Percentiles rank a stretch among this genome's conserved stretches.
phyloP scores from a whole-genome alignment of 495 filamentous ascomycete species.

The Neurospora sp. region DNA sequence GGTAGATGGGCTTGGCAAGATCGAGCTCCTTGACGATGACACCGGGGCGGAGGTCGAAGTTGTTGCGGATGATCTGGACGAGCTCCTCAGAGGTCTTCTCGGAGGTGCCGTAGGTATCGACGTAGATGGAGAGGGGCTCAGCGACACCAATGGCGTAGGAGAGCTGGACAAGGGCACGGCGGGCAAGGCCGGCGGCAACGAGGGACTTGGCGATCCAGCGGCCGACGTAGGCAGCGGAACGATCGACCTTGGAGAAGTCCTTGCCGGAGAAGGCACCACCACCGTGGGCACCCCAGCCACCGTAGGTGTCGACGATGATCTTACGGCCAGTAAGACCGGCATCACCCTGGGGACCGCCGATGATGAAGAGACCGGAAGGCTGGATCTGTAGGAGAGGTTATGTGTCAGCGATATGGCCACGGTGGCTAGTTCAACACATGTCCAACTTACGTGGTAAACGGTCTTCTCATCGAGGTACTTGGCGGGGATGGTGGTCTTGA shows the following conservation, averaged over 20 bases:
- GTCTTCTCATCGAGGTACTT: slow-evolving; percentile 87
- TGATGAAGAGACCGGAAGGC: slow-evolving; percentile 97
- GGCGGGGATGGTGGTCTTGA: slow-evolving; percentile 85
- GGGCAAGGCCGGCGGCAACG: slow-evolving; percentile 75
- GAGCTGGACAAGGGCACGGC: slow-evolving; percentile 89
- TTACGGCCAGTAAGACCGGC: slow-evolving; percentile 98
- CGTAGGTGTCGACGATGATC: slow-evolving; percentile 99
- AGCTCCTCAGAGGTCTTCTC: slow-evolving; percentile 66
- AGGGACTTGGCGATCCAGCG: slow-evolving; percentile 99
- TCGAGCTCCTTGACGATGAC: slow-evolving; percentile 98
- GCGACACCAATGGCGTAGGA: slow-evolving; percentile 98
- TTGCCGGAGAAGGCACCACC: slow-evolving; percentile 99
- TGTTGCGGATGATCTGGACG: slow-evolving; percentile 82
- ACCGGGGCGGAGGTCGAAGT: slow-evolving; percentile 96
- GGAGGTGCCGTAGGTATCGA: slow-evolving; percentile 77
- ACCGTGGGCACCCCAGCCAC: slow-evolving; percentile 99
- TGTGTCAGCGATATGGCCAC: slow-evolving; percentile 16
- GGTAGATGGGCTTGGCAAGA: slow-evolving; percentile 92
- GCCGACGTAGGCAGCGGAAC: slow-evolving; percentile 92
- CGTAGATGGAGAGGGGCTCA: slow-evolving; percentile 87
- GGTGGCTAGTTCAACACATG: background rate
- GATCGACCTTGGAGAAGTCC: slow-evolving; percentile 99
- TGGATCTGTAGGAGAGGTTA: slow-evolving; percentile 52
- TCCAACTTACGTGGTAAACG: slow-evolving; percentile 69
- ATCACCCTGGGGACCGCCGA: slow-evolving; percentile 97